Evolutionary conservation across 2,329 filamentous ascomycete genomes (phyloP), one percentile per base, ranked within the genome.

Genomic region (Penicillium sp.): DNA sequence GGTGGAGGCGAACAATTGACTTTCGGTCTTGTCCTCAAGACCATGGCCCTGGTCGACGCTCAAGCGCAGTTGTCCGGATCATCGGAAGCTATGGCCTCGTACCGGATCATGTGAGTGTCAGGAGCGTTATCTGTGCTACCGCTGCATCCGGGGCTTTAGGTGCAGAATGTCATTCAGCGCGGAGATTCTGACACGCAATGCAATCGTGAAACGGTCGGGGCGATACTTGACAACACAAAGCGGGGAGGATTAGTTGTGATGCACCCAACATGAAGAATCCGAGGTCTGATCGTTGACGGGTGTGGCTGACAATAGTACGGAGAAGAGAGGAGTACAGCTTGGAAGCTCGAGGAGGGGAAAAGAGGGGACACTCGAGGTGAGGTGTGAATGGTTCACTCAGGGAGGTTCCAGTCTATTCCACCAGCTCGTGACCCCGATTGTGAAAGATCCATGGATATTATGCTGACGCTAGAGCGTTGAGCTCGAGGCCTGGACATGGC

Each of bases 1-100:
- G 41, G 13, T 39, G 27, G 16, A 47, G 20, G 11, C 38, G 43
- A 50, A 57, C 39, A 54, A 62, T 61, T 59, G 56, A 57, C 50
- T 58, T 60, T 57, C 24, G 33, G 20, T 28, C 10, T 28, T 28
- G 14, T 14, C 28, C 27, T 25, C 39, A 48, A 5, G 33, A 33
- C 31, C 13, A 22, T 48, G 11, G 44, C 38, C 39, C 38, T 30
- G 18, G 36, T 25, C 9, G 44, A 39, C 30, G 25, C 44, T 50
- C 24, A 24, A 35, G 44, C 33, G 31, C 18, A 20, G 41, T 30
- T 33, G 50, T 30, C 50, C 54, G 57, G 52, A 54, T 46, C 51
- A 10, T 10, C 35, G 35, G 16, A 38, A 38, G 16, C 5, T 8
- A 20, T 20, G 9, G 4, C 16, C 18, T 38, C 3, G 11, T 3